Percentiles rank a stretch among this genome's conserved stretches.
These are phyloP conservation scores for Plantago ovata DNA, from an alignment of 257 asterid genomes.

Conservation along the genomic window DNA sequence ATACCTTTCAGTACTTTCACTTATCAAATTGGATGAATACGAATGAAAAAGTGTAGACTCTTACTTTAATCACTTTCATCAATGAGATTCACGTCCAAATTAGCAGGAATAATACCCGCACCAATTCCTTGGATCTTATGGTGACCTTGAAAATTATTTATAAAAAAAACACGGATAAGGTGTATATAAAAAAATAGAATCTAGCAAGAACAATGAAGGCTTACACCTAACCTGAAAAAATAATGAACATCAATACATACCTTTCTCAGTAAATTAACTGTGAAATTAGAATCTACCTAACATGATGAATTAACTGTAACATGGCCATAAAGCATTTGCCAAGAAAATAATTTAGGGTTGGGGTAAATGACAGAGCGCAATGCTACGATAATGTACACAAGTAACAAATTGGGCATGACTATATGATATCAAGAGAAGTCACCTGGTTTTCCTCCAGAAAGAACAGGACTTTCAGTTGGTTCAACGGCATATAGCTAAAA, in stretches of 20 bases:
- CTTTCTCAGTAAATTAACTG: too few relatives aligned
- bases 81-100: constrained; percentile 37
- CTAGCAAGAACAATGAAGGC: too few relatives aligned
- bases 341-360: too few relatives aligned
- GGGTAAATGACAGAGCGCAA: too few relatives aligned
- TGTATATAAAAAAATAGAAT: too few relatives aligned
- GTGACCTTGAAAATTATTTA: constrained; percentile 38
- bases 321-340: too few relatives aligned
- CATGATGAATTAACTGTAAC: too few relatives aligned
- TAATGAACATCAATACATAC: too few relatives aligned
- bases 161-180: too few relatives aligned
- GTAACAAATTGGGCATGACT: neutral
- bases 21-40: neutral
- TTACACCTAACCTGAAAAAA: too few relatives aligned
- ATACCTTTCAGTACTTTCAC: too few relatives aligned
- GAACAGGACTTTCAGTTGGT: constrained; percentile 30
- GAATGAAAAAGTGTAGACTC: constrained; percentile 2
- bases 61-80: constrained; percentile 68
- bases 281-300: too few relatives aligned
- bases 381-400: neutral
- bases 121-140: constrained; percentile 73
- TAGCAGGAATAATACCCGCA: constrained; percentile 63
- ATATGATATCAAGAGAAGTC: constrained; percentile 10
- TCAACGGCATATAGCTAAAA: constrained; percentile 55
- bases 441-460: constrained; percentile 44